phyloP scores from a whole-genome alignment of 306 rosid species.

The Prunus armeniaca region DNA sequence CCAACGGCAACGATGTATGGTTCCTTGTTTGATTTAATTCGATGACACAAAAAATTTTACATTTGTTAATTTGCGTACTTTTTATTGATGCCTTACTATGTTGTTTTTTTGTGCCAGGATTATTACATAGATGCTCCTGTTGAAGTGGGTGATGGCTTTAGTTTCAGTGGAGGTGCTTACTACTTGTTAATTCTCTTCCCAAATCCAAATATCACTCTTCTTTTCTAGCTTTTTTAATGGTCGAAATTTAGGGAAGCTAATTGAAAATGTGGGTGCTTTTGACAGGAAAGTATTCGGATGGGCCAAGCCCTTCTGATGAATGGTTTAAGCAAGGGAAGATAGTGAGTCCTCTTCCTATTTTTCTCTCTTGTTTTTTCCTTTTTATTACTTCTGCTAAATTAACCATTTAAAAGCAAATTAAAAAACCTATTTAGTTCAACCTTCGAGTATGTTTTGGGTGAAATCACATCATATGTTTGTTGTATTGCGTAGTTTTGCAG shows the following conservation, averaged over 20 bases:
- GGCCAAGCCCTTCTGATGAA: constrained; percentile 77
- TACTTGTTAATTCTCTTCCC: not conserved
- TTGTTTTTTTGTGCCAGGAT: constrained; percentile 37
- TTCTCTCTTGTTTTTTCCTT: not conserved
- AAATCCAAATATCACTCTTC: not conserved
- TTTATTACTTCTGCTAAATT: not conserved
- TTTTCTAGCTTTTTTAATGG: not conserved
- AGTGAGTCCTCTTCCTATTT: constrained; percentile 30
- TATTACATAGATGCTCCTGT: constrained; percentile 79
- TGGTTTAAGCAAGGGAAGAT: constrained; percentile 85
- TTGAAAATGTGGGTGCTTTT: constrained; percentile 12
- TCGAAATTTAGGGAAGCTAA: not conserved
- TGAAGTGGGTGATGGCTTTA: constrained; percentile 79
- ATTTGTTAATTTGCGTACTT: not conserved
- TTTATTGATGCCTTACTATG: not conserved
- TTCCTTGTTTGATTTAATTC: not conserved
- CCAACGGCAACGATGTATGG: constrained; percentile 41
- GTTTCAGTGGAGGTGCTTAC: constrained; percentile 73
- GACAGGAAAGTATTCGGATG: constrained; percentile 85
- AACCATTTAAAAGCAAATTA: not conserved
- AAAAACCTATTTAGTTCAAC: not conserved
- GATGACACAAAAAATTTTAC: not conserved
- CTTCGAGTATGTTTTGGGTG: not conserved
- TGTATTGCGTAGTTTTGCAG: not conserved
- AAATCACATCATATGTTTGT: not conserved